Percentiles rank a stretch among this genome's conserved stretches.
These are phyloP conservation scores for Paracoccidioides lutzii DNA, from an alignment of 2,329 filamentous ascomycete species.

Conservation along the genomic window DNA sequence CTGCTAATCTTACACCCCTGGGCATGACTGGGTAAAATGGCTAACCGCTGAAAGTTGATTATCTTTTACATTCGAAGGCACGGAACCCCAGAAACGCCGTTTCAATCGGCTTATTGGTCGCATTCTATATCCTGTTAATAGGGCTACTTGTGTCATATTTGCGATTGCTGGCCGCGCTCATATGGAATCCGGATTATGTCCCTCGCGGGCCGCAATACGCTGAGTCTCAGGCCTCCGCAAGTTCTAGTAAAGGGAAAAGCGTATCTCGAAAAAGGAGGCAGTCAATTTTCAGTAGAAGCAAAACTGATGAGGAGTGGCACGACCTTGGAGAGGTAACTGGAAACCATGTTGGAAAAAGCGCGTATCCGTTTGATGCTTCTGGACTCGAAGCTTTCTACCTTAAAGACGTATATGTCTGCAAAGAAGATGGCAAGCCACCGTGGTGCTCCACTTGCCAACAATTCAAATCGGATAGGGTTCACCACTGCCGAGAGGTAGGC, in stretches of 20 bases:
- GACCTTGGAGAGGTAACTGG: conserved; percentile 14
- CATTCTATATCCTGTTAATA: conserved; percentile 61
- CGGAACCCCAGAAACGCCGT: conserved; percentile 36
- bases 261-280: conserved; percentile 7
- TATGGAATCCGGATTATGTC: conserved; percentile 59
- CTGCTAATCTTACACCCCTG: neutral
- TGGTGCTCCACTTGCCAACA: conserved; percentile 77
- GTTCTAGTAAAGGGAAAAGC: neutral
- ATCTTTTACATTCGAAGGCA: conserved; percentile 46
- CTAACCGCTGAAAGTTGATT: conserved; percentile 45
- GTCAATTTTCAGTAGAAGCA: conserved; percentile 13
- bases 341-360: conserved; percentile 15
- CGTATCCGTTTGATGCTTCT: conserved; percentile 43
- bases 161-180: conserved; percentile 56
- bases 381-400: conserved; percentile 66
- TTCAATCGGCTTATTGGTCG: conserved; percentile 55
- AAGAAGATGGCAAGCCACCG: conserved; percentile 66
- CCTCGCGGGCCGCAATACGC: conserved; percentile 44
- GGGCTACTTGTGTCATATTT: conserved; percentile 55
- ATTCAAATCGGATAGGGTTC: conserved; percentile 78
- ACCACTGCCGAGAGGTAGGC: conserved; percentile 72
- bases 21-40: neutral
- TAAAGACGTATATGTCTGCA: conserved; percentile 72
- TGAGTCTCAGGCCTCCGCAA: conserved; percentile 16
- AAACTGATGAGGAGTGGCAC: conserved; percentile 15